These are phyloP conservation scores for Fallopia convolvulus DNA, from an alignment of 148 eudicot genomes.

Conservation along the genomic window DNA sequence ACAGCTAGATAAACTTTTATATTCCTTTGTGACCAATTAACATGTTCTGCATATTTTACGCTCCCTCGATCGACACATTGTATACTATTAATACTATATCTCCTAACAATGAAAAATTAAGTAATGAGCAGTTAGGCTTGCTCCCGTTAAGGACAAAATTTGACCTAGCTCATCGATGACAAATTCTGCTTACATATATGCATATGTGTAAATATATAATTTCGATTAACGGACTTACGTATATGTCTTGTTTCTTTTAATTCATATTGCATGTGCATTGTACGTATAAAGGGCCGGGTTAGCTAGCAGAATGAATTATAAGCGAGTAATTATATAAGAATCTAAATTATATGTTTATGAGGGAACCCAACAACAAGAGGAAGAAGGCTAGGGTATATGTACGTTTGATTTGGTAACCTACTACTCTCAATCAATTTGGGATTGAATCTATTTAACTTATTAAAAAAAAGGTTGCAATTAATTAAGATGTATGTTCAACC, in stretches of 20 bases:
- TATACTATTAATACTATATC: background rate
- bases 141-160: background rate
- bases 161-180: background rate
- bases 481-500: background rate
- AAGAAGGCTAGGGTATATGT: background rate
- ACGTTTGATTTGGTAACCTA: conserved; percentile 1
- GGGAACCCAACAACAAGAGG: background rate
- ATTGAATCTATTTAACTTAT: no score
- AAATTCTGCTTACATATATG: background rate
- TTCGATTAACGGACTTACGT: background rate
- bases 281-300: background rate
- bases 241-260: background rate
- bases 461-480: background rate
- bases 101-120: background rate
- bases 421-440: background rate
- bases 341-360: background rate
- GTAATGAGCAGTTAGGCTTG: background rate
- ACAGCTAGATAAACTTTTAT: conserved; percentile 1
- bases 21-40: background rate
- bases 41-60: background rate
- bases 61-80: background rate
- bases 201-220: background rate
- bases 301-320: background rate
- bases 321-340: background rate
- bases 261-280: background rate